Evolutionary conservation across 805 yeast genomes (phyloP), one percentile per base, ranked within the genome.

Genomic region (Teunomyces panamensis): DNA sequence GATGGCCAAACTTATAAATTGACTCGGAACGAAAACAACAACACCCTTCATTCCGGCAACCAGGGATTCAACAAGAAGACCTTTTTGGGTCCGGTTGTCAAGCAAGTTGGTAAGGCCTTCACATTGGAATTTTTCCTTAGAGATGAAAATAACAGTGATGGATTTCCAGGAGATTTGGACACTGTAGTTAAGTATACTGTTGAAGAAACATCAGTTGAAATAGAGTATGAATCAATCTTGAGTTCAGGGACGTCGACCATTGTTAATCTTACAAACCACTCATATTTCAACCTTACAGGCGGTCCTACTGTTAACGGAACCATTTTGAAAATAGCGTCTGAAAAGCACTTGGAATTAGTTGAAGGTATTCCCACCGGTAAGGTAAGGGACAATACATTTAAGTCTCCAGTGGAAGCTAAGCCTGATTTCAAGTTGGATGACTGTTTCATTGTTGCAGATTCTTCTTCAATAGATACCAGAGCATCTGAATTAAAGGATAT

Each of bases 181-280:
- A 73, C 75, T 9, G 53, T 53, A 11, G 81, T 80, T 28, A 71
- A 62, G 30, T 84, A 80, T 60, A 71, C 73, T 24, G 55, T 81
- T 29, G 61, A 63, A 27, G 64, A 58, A 3, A 58, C 58, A 9
- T 57, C 73, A n/a, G 57, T 84, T 48, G 72, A 65, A 30, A 55
- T 80, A 30, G 85, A 81, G 56, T 83, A 73, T 56, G 70, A 69
- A 48, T 74, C 79, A 16, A 55, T 53, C 30, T 56, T 77, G 44
- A 53, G 62, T 16, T 52, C 62, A 8, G 55, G 55, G n/a, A 67
- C 62, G 17, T 67, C 75, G 42, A 81, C 89, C 4, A 65, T 76
- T 26, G 70, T 83, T 36, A 78, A 79, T 54, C 65, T 84, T 60
- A 81, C 87, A 24, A 84, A 83, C 62, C 89, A 84, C 57, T 64